Evolutionary conservation across 1,284 basidiomycete genomes (phyloP).

Genomic region (Ceratobasidium sp.): DNA sequence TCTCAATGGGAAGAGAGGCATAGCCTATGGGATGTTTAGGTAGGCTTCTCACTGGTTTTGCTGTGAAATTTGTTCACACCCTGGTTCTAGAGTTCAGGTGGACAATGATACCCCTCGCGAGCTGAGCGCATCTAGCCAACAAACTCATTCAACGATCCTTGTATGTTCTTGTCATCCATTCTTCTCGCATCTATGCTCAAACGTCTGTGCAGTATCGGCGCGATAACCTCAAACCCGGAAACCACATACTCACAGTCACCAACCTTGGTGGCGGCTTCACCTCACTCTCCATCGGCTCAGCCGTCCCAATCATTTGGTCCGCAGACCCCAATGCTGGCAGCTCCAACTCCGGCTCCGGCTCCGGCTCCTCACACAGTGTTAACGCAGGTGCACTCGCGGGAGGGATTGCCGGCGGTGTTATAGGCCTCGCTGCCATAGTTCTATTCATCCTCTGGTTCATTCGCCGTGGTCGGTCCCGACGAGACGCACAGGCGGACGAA

Average conservation of each 20-base stretch:
- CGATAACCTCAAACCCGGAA: conserved; percentile 24
- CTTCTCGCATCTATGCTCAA: neutral
- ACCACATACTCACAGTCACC: conserved; percentile 24
- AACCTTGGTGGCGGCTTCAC: conserved; percentile 19
- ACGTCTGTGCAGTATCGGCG: conserved; percentile 19
- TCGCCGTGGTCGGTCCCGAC: neutral
- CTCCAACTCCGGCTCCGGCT: neutral
- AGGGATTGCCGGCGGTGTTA: conserved; percentile 11
- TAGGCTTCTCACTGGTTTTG: neutral
- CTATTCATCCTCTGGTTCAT: conserved; percentile 18
- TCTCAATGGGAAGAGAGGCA: conserved; percentile 23
- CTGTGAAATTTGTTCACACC: neutral
- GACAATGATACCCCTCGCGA: neutral
- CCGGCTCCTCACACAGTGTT: neutral
- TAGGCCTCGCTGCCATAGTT: neutral
- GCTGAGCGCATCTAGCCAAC: conserved; percentile 29
- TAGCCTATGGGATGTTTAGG: conserved; percentile 31
- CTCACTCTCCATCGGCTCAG: conserved; percentile 26
- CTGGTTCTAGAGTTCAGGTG: conserved; percentile 14
- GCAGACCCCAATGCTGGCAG: conserved; percentile 1
- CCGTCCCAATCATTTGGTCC: conserved; percentile 30
- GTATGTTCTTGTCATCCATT: neutral
- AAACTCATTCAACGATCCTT: conserved; percentile 30
- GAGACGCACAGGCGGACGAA: neutral
- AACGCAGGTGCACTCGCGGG: conserved; percentile 6